Base-by-base conservation (phyloP, 129 eudicot genomes). In the Flaveria trinervia region DNA sequence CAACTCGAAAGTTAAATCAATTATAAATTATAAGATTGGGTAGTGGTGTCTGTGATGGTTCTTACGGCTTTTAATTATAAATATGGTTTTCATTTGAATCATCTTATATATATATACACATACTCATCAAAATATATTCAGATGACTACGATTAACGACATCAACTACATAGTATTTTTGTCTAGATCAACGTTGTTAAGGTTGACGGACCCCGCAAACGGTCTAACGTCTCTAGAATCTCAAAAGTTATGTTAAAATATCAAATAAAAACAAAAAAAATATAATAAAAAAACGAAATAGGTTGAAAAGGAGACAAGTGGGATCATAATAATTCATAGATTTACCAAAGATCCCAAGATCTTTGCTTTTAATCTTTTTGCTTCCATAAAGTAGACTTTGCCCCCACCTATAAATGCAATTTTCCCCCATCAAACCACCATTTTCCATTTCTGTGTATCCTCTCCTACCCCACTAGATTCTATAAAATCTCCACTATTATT, bases 391-490 rank as follows among this genome's bases (percentile, higher is more conserved):
- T 66, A 79, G 79, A 72, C 72, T 79, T 79, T 79, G 83, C 78
- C 77, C 70, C 81, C 83, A 79, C 83, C 78, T 80, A 80, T 80
- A 80, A 80, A 80, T 80, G 60, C 79, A 44, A 56, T 45, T 41
- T 79, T 48, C 57, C 51, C 44, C 77, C 72, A 64, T 79, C 78
- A 64, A 72, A 72, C 78, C 67, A 26, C 66, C 67, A 64, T 5
- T 80, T 79, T 80, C 79, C 79, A 72, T 49, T 72, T 80, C 61
- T 65, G 66, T 62, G 48, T 77, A 12, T 25, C 25, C 48, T 69
- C 76, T 60, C 56, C 49, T 76, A 60, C 46, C 77, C 72, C 77
- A 71, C 83, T 79, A 22, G 72, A 79, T 79, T 72, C 77, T 79
- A 22, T 15, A 72, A 64, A 79, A 36, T 36, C 41, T 36, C 64